Percentiles rank a stretch among this genome's conserved stretches.
Evolutionary conservation across 108 stramenopile species (phyloP).

Genomic region (Mayamaea pseudoterrestris): DNA sequence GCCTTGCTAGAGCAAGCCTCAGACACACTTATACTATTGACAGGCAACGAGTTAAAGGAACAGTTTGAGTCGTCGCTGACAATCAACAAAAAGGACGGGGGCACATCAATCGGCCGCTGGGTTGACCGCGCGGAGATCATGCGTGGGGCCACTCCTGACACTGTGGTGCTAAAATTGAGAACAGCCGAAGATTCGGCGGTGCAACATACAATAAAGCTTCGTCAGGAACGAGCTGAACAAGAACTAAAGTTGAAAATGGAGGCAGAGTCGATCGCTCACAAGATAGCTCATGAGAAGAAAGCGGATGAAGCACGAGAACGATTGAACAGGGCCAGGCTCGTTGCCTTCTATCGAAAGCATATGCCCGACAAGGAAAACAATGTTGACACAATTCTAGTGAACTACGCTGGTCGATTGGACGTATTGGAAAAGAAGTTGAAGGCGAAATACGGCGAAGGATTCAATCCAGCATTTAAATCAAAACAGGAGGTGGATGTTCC

Average conservation of each 20-base stretch:
- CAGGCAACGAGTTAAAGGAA: constrained; percentile 41
- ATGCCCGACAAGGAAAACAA: constrained; percentile 67
- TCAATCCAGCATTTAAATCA: constrained; percentile 54
- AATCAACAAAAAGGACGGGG: neutral
- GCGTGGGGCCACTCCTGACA: constrained; percentile 40
- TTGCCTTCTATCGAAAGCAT: constrained; percentile 64
- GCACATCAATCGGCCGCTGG: constrained; percentile 13
- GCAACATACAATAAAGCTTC: constrained; percentile 24
- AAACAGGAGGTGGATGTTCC: constrained; percentile 12
- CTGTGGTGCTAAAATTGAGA: constrained; percentile 39
- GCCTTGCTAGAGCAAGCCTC: constrained; percentile 58
- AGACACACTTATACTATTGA: constrained; percentile 50
- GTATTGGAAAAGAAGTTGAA: constrained; percentile 65
- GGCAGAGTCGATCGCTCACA: constrained; percentile 47
- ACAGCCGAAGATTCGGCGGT: constrained; percentile 59
- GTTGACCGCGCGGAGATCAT: constrained; percentile 21
- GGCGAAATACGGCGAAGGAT: constrained; percentile 67
- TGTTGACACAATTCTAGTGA: constrained; percentile 59
- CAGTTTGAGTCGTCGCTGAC: constrained; percentile 31
- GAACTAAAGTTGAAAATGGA: constrained; percentile 37
- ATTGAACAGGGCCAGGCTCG: constrained; percentile 53
- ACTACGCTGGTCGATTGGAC: constrained; percentile 60
- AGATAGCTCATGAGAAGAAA: constrained; percentile 41
- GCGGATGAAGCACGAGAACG: constrained; percentile 45
- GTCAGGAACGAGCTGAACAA: constrained; percentile 43